Base-by-base conservation (phyloP, 2,329 filamentous ascomycete genomes). In the Cladobotryum protrusum region DNA sequence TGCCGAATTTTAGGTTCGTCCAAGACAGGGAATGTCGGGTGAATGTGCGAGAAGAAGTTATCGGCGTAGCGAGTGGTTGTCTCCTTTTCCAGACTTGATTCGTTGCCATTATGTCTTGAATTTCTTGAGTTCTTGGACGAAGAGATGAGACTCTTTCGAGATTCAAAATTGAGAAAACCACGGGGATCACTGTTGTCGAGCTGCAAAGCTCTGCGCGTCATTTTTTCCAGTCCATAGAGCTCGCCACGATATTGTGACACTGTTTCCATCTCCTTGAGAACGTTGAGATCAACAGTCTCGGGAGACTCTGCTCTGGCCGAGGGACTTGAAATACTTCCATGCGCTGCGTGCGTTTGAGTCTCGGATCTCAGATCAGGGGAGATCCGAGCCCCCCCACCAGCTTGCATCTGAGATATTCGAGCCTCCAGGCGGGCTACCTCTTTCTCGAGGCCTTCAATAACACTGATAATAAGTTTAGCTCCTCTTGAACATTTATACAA, bases 371-470 rank as follows among this genome's bases (percentile, higher is more conserved):
- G 19, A 12, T 19, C 37, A 19, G 37, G 37, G 37, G 15, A 13
- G 37, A 9, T 11, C 14, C 17, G 37, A 41, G 12, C 36, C 15
- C 9, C 18, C 4, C 15, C 45, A 14, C 36, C 18, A 13, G 36
- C 29, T 19, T 41, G 48, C n/a, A 41, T n/a, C 37, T 33, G 48
- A n/a, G 48, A 45, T 6, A 50, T 8, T 43, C 35, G 48, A 32
- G 43, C 43, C 17, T 50, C 48, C 5, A 50, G 48, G 12, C 20
- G 39, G 15, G 48, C 37, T 15, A 50, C 40, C 45, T 50, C 48
- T 5, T 35, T 45, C 32, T 50, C 48, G 1, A 50, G 43, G 15
- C 43, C 45, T 14, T 50, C 40, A 2, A 46, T 17, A 11, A 39
- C 19, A 18, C 48, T 50, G 18, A 6, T 14, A 8, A 29, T 45